Evolutionary conservation across 2,329 filamentous ascomycete genomes (phyloP).

Genomic region (Byssothecium circinans): DNA sequence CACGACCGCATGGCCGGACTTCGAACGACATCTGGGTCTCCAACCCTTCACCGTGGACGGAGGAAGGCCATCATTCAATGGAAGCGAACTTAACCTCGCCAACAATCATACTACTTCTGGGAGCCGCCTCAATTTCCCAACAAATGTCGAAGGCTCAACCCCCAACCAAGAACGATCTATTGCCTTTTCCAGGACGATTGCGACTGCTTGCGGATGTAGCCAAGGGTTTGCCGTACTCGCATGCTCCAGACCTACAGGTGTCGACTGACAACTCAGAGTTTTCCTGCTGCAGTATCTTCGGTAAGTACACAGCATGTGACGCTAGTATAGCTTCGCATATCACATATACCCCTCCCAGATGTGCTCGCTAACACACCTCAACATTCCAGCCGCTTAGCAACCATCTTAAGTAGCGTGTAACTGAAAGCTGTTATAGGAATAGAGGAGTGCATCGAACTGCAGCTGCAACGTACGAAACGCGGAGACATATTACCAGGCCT

Average conservation of each 20-base stretch:
- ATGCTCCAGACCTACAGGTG: background rate
- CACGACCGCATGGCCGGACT: background rate
- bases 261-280: constrained; percentile 5
- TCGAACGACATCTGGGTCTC: background rate
- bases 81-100: background rate
- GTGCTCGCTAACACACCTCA: constrained; percentile 7
- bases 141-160: background rate
- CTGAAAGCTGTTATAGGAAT: constrained; percentile 13
- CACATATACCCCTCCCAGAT: constrained; percentile 26
- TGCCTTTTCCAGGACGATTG: background rate
- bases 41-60: background rate
- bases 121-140: background rate
- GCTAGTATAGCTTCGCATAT: constrained; percentile 20
- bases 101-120: background rate
- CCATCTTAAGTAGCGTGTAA: constrained; percentile 14
- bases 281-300: constrained; percentile 14
- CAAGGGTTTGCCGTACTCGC: background rate
- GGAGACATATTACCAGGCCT: constrained; percentile 21
- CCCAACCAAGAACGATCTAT: background rate
- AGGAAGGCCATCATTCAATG: background rate
- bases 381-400: constrained; percentile 12
- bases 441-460: constrained; percentile 12
- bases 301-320: constrained; percentile 20
- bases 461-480: constrained; percentile 20
- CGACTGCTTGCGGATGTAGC: background rate